Base-by-base conservation (phyloP, 2,329 filamentous ascomycete genomes). In the Aspergillus novofumigatus region DNA sequence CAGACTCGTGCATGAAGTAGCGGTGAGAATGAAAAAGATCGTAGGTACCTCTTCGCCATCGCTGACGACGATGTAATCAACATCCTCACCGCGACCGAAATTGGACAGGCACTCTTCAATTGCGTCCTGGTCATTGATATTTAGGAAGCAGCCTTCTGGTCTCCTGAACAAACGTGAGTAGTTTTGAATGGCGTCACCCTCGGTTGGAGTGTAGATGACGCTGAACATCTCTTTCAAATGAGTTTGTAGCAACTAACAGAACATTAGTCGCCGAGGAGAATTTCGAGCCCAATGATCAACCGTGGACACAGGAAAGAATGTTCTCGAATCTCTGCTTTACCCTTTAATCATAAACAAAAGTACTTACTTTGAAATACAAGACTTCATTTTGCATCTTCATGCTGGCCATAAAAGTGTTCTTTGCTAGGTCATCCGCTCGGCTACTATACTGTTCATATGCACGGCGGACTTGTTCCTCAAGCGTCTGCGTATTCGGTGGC, bases 181-280 rank as follows among this genome's bases (percentile, higher is more conserved):
- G 61, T 92, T 89, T 63, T 90, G 85, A 52, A 96, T 96, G 0
- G 92, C 92, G 44, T 95, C 90, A 8, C 90, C 91, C 74, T 96
- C 91, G 0, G 92, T 96, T 0, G 92, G 92, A 0, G 92, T 96
- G 69, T 96, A 96, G 28, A 96, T 90, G n/a, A 96, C 79, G 44
- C 87, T 86, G 68, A 95, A 92, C 89, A 96, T 94, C 69, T 96
- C 91, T 61, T 89, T 86, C 21, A 96, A 75, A 65, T 96, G 87
- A 4, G 89, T 85, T 69, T 90, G 82, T 7, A 94, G 80, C 9
- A 95, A 80, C 83, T 91, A 58, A 35, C 8, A 6, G 25, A 26
- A 9, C 4, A 20, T 51, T 21, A 47, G 29, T 56, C 9, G 10
- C 32, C 1, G 23, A 20, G 57, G 26, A 55, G 6, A 7, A n/a